phyloP scores from a whole-genome alignment of 495 filamentous ascomycete genomes.

The Articulospora tetracladia region DNA sequence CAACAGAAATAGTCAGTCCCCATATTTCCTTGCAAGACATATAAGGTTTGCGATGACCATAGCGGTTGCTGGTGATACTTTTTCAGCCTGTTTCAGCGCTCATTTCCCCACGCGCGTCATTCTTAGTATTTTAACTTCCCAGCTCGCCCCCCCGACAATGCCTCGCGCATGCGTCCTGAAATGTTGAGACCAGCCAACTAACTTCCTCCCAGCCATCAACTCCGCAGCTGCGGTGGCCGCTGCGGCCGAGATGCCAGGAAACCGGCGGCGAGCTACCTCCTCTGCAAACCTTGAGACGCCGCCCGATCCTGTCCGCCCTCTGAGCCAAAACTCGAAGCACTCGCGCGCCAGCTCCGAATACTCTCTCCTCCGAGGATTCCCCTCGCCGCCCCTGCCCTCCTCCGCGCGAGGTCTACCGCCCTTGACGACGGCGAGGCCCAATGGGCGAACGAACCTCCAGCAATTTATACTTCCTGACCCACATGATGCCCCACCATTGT shows the following conservation, averaged over 20 bases:
- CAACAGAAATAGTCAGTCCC: constrained; percentile 58
- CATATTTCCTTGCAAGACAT: background rate
- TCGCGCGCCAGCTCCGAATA: constrained; percentile 62
- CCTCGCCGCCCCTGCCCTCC: constrained; percentile 17
- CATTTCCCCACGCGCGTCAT: background rate
- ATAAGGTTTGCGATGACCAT: background rate
- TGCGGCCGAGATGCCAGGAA: constrained; percentile 7
- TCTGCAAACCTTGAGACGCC: constrained; percentile 48
- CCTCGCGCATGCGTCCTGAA: background rate
- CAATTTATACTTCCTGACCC: constrained; percentile 24
- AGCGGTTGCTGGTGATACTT: background rate
- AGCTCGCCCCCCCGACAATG: too few relatives aligned
- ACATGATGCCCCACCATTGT: constrained; percentile 24
- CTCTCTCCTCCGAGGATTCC: constrained; percentile 21
- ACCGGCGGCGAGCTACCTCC: constrained; percentile 42
- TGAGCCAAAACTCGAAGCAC: constrained; percentile 44
- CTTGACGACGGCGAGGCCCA: constrained; percentile 11
- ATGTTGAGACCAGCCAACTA: background rate
- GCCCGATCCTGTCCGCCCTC: constrained; percentile 39
- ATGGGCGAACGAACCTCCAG: constrained; percentile 25
- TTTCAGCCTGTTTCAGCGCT: background rate
- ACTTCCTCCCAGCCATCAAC: background rate
- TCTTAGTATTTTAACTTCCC: background rate
- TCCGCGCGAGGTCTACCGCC: constrained; percentile 6
- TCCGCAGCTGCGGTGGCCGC: background rate